phyloP scores from a whole-genome alignment of 2,329 filamentous ascomycete genomes.

The Neofusicoccum umdonicola region DNA sequence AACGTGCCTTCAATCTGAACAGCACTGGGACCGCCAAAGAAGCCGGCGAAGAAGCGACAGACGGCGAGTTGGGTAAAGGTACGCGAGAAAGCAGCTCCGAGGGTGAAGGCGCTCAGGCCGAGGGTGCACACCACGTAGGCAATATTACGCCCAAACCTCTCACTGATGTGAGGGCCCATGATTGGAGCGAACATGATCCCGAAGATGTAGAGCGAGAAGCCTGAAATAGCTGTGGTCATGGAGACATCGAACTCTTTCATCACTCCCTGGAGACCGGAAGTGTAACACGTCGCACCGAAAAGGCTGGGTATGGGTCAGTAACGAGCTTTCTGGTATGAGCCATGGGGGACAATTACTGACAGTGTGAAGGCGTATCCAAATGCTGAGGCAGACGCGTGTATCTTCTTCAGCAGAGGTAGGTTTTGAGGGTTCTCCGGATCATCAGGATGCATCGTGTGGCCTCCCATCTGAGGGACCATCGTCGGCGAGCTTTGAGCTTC shows the following conservation, averaged over 20 bases:
- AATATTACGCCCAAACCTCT: slow-evolving; percentile 52
- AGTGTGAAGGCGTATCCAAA: slow-evolving; percentile 23
- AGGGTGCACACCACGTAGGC: slow-evolving; percentile 49
- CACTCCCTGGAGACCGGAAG: slow-evolving; percentile 41
- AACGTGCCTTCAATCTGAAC: slow-evolving; percentile 33
- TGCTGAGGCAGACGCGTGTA: slow-evolving; percentile 21
- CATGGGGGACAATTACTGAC: slow-evolving; percentile 8
- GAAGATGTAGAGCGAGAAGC: slow-evolving; percentile 58
- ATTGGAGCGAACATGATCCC: slow-evolving; percentile 59
- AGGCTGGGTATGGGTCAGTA: slow-evolving; percentile 36
- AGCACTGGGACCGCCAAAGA: slow-evolving; percentile 29
- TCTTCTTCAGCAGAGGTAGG: slow-evolving; percentile 21
- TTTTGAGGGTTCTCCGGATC: slow-evolving; percentile 26
- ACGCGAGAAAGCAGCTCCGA: slow-evolving; percentile 51
- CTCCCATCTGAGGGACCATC: slow-evolving; percentile 19
- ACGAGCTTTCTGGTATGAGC: slow-evolving; percentile 16
- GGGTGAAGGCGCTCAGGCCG: slow-evolving; percentile 50
- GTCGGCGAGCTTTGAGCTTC: neutral
- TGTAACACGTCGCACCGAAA: slow-evolving; percentile 52
- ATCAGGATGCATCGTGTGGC: slow-evolving; percentile 19
- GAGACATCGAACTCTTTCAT: slow-evolving; percentile 53
- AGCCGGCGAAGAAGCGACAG: slow-evolving; percentile 38
- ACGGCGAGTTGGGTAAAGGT: slow-evolving; percentile 51
- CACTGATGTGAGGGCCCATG: slow-evolving; percentile 56
- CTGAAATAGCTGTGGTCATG: slow-evolving; percentile 54